phyloP scores from a whole-genome alignment of 2,329 filamentous ascomycete species.

The Aspergillus intermedius region DNA sequence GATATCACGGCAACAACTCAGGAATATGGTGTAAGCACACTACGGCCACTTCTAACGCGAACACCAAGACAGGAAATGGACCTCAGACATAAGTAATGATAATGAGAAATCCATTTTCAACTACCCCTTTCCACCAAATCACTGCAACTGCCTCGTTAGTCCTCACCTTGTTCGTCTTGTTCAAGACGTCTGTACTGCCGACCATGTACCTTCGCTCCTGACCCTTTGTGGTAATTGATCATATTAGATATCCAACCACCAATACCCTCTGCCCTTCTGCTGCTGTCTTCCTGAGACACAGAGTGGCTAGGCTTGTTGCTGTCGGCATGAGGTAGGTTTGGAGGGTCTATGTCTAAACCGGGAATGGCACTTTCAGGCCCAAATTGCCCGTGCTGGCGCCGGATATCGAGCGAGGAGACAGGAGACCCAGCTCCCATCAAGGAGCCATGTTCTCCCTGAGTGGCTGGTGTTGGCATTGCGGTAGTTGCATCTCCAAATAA shows the following conservation, averaged over 20 bases:
- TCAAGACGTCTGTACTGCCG: constrained; percentile 41
- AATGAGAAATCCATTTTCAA: background rate
- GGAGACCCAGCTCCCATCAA: constrained; percentile 74
- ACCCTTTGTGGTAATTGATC: constrained; percentile 47
- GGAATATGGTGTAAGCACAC: too few relatives aligned
- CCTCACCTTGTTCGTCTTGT: constrained; percentile 39
- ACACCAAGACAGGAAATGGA: background rate
- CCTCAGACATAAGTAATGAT: background rate
- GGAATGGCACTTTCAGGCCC: constrained; percentile 66
- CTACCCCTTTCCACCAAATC: background rate
- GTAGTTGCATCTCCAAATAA: constrained; percentile 92
- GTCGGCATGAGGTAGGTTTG: constrained; percentile 49
- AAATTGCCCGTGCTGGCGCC: constrained; percentile 40
- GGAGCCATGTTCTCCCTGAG: constrained; percentile 73
- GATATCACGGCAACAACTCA: too few relatives aligned
- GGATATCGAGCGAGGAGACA: constrained; percentile 67
- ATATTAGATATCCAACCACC: constrained; percentile 65
- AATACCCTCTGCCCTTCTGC: constrained; percentile 48
- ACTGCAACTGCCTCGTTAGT: background rate
- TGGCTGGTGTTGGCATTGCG: constrained; percentile 69
- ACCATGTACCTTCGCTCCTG: constrained; percentile 32
- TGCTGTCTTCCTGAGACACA: constrained; percentile 27
- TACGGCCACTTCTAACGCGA: too few relatives aligned
- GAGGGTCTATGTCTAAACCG: constrained; percentile 73
- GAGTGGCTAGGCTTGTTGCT: constrained; percentile 44